Evolutionary conservation across 2,329 filamentous ascomycete species (phyloP), one percentile per base, ranked within the genome.

Genomic region (Penicillium brevicompactum): DNA sequence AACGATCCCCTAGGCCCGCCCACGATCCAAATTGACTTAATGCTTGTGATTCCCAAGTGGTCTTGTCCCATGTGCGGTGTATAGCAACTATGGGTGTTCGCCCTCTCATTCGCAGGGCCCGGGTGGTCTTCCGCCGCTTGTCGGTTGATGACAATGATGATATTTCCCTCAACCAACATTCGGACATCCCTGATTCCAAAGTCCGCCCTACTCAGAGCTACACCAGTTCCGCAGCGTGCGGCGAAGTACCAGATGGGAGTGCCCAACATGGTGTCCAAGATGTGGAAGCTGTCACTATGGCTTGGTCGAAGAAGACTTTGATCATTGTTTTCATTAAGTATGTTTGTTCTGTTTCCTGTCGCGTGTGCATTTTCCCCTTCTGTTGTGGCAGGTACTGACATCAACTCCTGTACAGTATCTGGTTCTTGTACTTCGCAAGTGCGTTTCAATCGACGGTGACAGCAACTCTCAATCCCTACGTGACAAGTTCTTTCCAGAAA

Each of bases 401-500:
- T 41, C 2, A 11, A 1, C 2, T 2, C 0, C 10, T 22, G 1
- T 14, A 34, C 16, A 61, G 71, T 43, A 74, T 76, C 58, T 74
- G 68, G 66, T 49, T 73, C 10, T 58, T 73, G 42, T 74, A 72
- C 60, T 68, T 72, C 24, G 66, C 70, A 46, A 67, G 71, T 56
- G 65, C 68, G 2, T 64, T 75, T 27, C 69, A 73, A 55, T 59
- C 64, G 24, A 61, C 62, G 8, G 67, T 69, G 31, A 66, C 72
- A 10, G 60, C 63, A 45, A 71, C 70, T 46, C 56, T 81, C 41
- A 71, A 67, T 8, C 74, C 77, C 16, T 80, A 75, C 51, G 76
- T 81, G 41, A 80, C 80, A 40, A 81, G 77, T 59, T 74, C 72
- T 14, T 84, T 79, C 58, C 58, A 74, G 32, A 66, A 72, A 5